Evolutionary conservation across 2,329 filamentous ascomycete species (phyloP).

Genomic region (Emmonsia crescens): DNA sequence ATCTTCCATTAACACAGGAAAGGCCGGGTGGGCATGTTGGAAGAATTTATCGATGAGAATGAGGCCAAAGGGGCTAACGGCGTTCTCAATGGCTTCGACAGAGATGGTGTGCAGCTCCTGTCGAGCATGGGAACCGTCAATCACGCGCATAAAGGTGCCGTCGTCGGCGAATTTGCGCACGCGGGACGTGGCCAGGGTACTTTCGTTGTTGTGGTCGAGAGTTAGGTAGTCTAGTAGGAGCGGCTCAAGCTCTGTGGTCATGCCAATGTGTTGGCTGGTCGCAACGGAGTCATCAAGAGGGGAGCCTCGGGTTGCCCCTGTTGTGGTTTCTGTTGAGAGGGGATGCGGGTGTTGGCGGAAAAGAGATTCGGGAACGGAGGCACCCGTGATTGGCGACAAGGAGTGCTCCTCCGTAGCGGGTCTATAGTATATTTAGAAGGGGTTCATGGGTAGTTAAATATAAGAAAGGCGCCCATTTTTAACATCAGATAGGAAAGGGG

Average conservation of each 20-base stretch:
- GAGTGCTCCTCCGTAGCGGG: neutral
- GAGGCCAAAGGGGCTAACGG: constrained; percentile 35
- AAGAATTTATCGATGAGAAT: constrained; percentile 36
- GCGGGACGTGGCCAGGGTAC: constrained; percentile 24
- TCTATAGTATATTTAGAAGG: constrained; percentile 1
- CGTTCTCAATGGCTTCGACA: constrained; percentile 32
- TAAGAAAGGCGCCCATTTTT: neutral
- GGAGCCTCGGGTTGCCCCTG: constrained; percentile 9
- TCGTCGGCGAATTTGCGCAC: constrained; percentile 30
- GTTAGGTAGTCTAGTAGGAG: constrained; percentile 31
- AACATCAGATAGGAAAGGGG: neutral
- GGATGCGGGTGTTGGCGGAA: constrained; percentile 8
- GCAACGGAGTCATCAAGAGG: constrained; percentile 19
- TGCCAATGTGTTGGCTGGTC: constrained; percentile 32
- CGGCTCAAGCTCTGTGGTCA: constrained; percentile 34
- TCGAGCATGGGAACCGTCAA: constrained; percentile 20
- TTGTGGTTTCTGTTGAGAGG: neutral
- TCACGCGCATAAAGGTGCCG: constrained; percentile 32
- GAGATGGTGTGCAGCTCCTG: constrained; percentile 25
- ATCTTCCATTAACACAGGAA: constrained; percentile 33
- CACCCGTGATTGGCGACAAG: neutral
- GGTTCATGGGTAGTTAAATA: neutral
- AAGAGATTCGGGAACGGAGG: neutral
- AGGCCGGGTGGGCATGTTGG: constrained; percentile 33
- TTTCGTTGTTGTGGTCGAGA: constrained; percentile 31